Conservation (phyloP, 192 early-diverging fungal genomes). For the Coemansia sp. region DNA sequence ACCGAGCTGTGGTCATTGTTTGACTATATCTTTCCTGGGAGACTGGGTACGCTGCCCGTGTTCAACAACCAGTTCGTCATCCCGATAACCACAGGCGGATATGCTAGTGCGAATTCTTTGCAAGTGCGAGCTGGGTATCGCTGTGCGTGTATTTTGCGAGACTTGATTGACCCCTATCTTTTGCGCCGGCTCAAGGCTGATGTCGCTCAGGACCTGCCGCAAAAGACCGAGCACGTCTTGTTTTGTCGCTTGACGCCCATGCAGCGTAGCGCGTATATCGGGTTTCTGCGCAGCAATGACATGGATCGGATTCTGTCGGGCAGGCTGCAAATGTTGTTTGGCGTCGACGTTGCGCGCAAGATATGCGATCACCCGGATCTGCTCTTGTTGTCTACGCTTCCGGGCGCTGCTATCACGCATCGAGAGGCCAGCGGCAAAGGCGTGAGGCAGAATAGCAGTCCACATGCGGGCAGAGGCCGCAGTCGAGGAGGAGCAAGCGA, state of each 20-base stretch:
- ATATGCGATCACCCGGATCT: conserved; percentile 96
- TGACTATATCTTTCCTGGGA: conserved; percentile 78
- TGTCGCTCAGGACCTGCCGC: conserved; percentile 86
- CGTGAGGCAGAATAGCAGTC: neutral
- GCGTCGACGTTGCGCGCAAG: conserved; percentile 91
- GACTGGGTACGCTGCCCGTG: conserved; percentile 61
- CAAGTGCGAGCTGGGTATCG: conserved; percentile 94
- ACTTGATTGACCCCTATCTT: conserved; percentile 92
- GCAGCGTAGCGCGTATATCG: conserved; percentile 73
- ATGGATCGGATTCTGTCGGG: conserved; percentile 78
- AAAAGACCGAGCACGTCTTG: conserved; percentile 89
- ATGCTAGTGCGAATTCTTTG: conserved; percentile 84
- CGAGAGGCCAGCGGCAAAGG: conserved; percentile 20
- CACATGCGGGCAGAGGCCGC: neutral
- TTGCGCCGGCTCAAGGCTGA: conserved; percentile 90
- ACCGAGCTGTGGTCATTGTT: conserved; percentile 82
- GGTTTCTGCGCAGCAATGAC: conserved; percentile 72
- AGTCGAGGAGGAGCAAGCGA: neutral
- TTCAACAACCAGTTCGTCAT: conserved; percentile 80
- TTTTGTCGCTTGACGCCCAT: conserved; percentile 83
- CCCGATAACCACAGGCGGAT: conserved; percentile 92
- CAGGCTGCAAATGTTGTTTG: conserved; percentile 79
- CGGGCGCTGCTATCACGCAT: conserved; percentile 27
- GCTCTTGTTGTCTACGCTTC: conserved; percentile 39
- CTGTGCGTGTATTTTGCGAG: conserved; percentile 88